Conservation (phyloP, 106 monocot genomes). For the Chionographis japonica region DNA sequence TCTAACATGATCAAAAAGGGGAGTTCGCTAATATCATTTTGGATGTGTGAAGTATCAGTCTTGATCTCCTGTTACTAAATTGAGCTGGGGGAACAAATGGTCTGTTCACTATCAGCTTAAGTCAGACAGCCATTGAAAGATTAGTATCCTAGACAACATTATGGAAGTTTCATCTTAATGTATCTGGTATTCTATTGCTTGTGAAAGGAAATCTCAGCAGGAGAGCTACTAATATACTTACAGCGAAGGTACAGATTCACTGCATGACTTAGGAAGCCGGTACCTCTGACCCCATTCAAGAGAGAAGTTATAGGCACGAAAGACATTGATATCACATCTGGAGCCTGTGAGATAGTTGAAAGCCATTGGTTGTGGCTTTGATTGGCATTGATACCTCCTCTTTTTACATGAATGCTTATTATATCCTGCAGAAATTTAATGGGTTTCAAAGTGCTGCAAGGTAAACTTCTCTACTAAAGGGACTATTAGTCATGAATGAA, state of each 20-base stretch:
- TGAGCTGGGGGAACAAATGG: too few species aligned
- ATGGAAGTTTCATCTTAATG: too few species aligned
- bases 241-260: slow-evolving; percentile 83
- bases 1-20: too few species aligned
- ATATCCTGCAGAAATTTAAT: slow-evolving; percentile 40
- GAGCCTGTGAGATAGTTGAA: slow-evolving; percentile 48
- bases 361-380: slow-evolving; percentile 70
- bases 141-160: too few species aligned
- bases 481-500: neutral
- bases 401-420: slow-evolving; percentile 47
- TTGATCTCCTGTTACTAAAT: too few species aligned
- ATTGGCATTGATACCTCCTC: slow-evolving; percentile 49
- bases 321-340: slow-evolving; percentile 63
- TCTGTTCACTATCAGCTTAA: neutral
- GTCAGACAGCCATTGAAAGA: too few species aligned
- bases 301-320: slow-evolving; percentile 75
- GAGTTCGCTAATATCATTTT: too few species aligned
- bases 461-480: neutral
- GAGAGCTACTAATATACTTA: slow-evolving; percentile 28
- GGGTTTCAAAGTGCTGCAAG: neutral
- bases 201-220: neutral
- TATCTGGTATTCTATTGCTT: too few species aligned
- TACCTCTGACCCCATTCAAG: slow-evolving; percentile 54
- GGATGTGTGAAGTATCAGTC: too few species aligned
- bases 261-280: slow-evolving; percentile 75